A percentile compares a stretch with the other conserved stretches of the same genome.
Evolutionary conservation across 768 basidiomycete genomes (phyloP).

Genomic region (Xanthoconium stramineum): DNA sequence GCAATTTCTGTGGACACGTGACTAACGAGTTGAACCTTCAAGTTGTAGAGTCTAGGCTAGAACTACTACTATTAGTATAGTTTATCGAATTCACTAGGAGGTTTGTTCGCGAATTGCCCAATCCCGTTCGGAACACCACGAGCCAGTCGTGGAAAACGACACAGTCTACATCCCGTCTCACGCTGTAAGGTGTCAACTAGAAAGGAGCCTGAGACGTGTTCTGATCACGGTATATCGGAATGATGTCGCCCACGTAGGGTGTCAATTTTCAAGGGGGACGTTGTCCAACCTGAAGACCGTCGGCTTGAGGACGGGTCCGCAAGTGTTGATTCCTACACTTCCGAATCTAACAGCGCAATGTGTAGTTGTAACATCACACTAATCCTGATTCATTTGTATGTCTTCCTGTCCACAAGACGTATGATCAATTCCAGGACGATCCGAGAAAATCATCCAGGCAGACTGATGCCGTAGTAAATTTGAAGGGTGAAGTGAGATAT

Average conservation of each 20-base stretch:
- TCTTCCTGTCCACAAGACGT: not conserved
- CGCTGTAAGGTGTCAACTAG: constrained; percentile 55
- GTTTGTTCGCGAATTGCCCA: constrained; percentile 43
- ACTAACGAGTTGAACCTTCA: not conserved
- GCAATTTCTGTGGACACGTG: constrained; percentile 19
- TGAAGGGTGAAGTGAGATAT: too few relatives aligned
- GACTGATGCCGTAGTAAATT: too few relatives aligned
- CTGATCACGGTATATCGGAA: too few relatives aligned
- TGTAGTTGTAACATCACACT: not conserved
- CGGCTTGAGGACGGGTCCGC: not conserved
- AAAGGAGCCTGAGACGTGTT: not conserved
- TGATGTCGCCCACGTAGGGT: constrained; percentile 24
- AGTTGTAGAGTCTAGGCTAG: not conserved
- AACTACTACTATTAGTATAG: not conserved
- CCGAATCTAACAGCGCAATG: not conserved
- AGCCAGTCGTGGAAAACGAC: constrained; percentile 56
- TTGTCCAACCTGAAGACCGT: not conserved
- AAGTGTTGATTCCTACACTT: not conserved
- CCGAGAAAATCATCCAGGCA: not conserved
- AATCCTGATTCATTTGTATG: constrained; percentile 2
- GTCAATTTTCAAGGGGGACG: constrained; percentile 50
- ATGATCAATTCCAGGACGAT: not conserved
- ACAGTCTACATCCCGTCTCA: constrained; percentile 28
- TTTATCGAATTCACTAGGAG: constrained; percentile 52
- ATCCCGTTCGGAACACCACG: constrained; percentile 51